These are phyloP conservation scores for Starmerella ratchasimensis DNA, from an alignment of 805 yeast genomes.

Conservation along the genomic window DNA sequence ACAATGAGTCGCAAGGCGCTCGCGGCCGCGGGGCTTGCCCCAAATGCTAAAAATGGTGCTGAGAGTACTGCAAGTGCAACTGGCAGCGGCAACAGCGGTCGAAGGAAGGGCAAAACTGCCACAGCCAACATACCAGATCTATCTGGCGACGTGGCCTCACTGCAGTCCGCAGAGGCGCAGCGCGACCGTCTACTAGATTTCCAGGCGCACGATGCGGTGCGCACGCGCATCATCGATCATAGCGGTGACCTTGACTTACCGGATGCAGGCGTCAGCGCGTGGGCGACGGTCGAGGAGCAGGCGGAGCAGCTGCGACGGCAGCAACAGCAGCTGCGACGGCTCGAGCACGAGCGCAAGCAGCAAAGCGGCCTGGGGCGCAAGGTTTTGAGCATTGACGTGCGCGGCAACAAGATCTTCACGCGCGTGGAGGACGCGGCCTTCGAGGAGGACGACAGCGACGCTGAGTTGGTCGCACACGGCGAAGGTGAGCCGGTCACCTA, in stretches of 20 bases:
- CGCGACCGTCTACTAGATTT: conserved; percentile 61
- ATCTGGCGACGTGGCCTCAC: conserved; percentile 25
- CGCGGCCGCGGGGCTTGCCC: conserved; percentile 27
- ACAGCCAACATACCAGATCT: too few relatives aligned
- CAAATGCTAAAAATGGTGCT: too few relatives aligned
- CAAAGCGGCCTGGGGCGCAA: conserved; percentile 61
- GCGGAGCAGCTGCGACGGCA: conserved; percentile 79
- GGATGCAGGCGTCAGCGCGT: conserved; percentile 40
- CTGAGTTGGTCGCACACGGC: conserved; percentile 1
- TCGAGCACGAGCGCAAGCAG: conserved; percentile 43
- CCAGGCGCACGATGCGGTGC: conserved; percentile 75
- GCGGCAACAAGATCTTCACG: conserved; percentile 65
- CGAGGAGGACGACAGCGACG: conserved; percentile 16
- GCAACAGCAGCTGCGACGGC: conserved; percentile 55
- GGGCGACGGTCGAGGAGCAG: conserved; percentile 77
- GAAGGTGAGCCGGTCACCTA: background rate
- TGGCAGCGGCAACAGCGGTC: too few relatives aligned
- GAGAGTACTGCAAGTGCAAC: too few relatives aligned
- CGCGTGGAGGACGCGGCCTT: conserved; percentile 32
- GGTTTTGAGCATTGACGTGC: conserved; percentile 63
- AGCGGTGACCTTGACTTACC: conserved; percentile 77
- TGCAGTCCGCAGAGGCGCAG: conserved; percentile 49
- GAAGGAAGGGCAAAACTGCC: too few relatives aligned
- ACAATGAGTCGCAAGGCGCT: conserved; percentile 28
- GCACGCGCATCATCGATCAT: conserved; percentile 85